Evolutionary conservation across 108 stramenopile species (phyloP).

Genomic region (Nitzschia sp.): DNA sequence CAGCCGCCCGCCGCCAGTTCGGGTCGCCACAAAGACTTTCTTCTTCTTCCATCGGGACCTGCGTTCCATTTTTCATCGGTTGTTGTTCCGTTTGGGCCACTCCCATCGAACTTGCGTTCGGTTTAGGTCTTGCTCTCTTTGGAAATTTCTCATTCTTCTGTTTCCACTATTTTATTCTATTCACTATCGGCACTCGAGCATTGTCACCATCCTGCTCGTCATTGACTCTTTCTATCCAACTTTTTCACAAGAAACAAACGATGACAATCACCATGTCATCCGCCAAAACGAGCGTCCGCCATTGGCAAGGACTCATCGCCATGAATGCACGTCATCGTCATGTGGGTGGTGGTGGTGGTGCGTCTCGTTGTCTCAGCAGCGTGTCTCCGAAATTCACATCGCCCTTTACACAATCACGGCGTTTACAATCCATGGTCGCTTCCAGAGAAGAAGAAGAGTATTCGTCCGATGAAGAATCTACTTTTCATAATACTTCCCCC

Average conservation of each 20-base stretch:
- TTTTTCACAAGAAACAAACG: neutral
- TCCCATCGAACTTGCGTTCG: neutral
- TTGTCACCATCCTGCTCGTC: neutral
- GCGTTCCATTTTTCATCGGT: too few relatives aligned
- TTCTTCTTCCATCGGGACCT: too few relatives aligned
- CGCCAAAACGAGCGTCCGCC: neutral
- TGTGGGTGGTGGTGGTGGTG: neutral
- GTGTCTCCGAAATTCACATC: neutral
- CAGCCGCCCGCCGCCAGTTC: too few relatives aligned
- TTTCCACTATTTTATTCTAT: neutral
- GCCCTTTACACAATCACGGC: neutral
- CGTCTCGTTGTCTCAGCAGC: neutral
- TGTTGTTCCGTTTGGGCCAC: neutral
- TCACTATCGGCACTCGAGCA: neutral
- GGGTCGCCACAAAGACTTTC: too few relatives aligned
- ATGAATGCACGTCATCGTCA: neutral
- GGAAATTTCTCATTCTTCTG: neutral
- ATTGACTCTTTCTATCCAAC: neutral
- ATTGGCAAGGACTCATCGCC: neutral
- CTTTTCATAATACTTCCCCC: conserved; percentile 29
- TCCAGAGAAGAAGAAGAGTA: neutral
- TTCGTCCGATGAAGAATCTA: neutral
- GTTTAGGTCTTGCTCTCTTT: neutral
- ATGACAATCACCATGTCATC: neutral
- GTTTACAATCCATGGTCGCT: neutral